phyloP scores from a whole-genome alignment of 495 filamentous ascomycete species.

The Podospora fimiseda region DNA sequence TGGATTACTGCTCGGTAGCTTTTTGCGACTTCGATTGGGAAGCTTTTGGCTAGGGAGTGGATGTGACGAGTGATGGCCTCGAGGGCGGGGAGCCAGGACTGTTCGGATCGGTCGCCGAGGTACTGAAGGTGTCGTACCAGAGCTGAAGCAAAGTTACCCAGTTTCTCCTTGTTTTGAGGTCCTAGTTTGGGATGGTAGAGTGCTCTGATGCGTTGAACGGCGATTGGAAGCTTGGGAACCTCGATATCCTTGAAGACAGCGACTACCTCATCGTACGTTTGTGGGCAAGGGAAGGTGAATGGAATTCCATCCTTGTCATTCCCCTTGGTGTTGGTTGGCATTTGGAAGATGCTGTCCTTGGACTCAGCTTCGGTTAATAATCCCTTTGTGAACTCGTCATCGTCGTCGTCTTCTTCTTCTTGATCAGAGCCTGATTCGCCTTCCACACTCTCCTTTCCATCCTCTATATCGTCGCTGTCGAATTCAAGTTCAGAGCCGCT shows the following conservation, averaged over 20 bases:
- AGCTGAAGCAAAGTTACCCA: slow-evolving; percentile 64
- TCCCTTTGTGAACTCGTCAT: slow-evolving; percentile 64
- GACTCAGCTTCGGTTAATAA: slow-evolving; percentile 49
- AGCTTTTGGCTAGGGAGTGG: slow-evolving; percentile 71
- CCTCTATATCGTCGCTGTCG: slow-evolving; percentile 48
- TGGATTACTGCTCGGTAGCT: slow-evolving; percentile 70
- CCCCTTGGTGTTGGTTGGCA: slow-evolving; percentile 20
- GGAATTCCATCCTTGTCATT: slow-evolving; percentile 52
- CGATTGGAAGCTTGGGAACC: slow-evolving; percentile 59
- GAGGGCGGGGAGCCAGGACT: slow-evolving; percentile 31
- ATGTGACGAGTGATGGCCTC: slow-evolving; percentile 38
- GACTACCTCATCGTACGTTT: slow-evolving; percentile 67
- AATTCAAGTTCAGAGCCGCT: slow-evolving; percentile 59
- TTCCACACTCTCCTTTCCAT: slow-evolving; percentile 42
- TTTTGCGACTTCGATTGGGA: slow-evolving; percentile 66
- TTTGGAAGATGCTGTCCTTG: slow-evolving; percentile 39
- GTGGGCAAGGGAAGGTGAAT: slow-evolving; percentile 79
- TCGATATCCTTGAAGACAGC: slow-evolving; percentile 53
- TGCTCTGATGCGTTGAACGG: slow-evolving; percentile 83
- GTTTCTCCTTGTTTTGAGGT: slow-evolving; percentile 74
- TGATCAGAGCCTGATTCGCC: slow-evolving; percentile 24
- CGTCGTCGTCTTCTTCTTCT: slow-evolving; percentile 37
- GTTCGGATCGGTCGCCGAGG: slow-evolving; percentile 44
- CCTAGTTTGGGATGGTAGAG: slow-evolving; percentile 84
- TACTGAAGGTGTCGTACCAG: slow-evolving; percentile 75